Percentiles rank a stretch among this genome's conserved stretches.
phyloP scores from a whole-genome alignment of 805 yeast genomes.

The Candida piceae region DNA sequence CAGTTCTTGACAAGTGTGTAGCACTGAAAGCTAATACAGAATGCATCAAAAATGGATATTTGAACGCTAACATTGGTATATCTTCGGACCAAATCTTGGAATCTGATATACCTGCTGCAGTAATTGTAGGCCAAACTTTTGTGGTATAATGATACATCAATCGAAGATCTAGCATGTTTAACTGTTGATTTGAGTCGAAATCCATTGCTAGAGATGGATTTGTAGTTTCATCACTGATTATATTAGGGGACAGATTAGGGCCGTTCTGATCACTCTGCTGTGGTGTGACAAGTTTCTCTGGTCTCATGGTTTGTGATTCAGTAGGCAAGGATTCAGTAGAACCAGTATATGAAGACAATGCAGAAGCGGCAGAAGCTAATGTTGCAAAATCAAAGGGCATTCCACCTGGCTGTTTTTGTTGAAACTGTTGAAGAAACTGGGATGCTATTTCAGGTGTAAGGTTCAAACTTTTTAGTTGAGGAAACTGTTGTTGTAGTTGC shows the following conservation, averaged over 20 bases:
- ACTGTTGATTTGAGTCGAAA: conserved; percentile 26
- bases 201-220: conserved; percentile 12
- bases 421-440: neutral
- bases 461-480: no score
- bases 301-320: no score
- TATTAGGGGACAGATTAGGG: conserved; percentile 27
- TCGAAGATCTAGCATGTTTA: conserved; percentile 72
- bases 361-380: conserved; percentile 1
- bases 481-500: no score
- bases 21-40: conserved; percentile 88
- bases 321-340: no score
- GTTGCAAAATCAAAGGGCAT: neutral
- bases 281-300: no score
- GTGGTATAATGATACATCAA: conserved; percentile 86
- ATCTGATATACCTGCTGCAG: conserved; percentile 86
- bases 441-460: no score
- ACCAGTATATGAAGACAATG: neutral
- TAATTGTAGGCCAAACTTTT: conserved; percentile 78
- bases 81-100: conserved; percentile 82
- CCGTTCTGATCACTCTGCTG: conserved; percentile 5
- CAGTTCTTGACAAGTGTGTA: conserved; percentile 78
- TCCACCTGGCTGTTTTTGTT: neutral
- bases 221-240: conserved; percentile 25
- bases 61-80: conserved; percentile 83
- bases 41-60: conserved; percentile 88